Base-by-base conservation (phyloP, 257 asterid genomes). In the Osmanthus fragrans region DNA sequence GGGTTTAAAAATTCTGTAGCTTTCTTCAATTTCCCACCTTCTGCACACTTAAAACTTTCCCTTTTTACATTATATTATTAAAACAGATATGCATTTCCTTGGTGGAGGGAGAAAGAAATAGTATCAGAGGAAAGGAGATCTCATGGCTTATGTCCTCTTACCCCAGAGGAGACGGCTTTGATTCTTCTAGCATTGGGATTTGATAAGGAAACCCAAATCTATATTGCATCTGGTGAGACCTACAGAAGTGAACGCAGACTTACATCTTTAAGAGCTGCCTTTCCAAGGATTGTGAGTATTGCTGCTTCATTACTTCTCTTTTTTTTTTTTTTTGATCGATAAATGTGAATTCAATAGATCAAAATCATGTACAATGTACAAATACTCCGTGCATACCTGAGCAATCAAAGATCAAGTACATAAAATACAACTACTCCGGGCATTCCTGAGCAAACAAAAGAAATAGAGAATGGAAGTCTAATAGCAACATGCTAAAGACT, bases 21-120 rank as follows among this genome's bases (percentile, higher is more conserved):
- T 12, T 42, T 42, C 51, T 12, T 42, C 18, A 42, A 58, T 21
- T 21, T 19, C 30, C 66, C 66, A 58, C 27, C 10, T 58, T 30
- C 66, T 21, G 71, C 33, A 33, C 34, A 42, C 32, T 78, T 36
- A 34, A n/a, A 30, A 4, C 12, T 42, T 3, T 1, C 4, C 3
- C 12, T 42, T 42, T 12, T 25, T 25, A 25, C 1, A 45, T 27
- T 58, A 70, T 19, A 19, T 80, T 73, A 51, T 40, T 72, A 80
- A 69, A 71, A 84, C 82, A 94, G 98, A 75, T 93, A 93, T 80
- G 97, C 96, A 71, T 93, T 91, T 84, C 98, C 97, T n/a, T 91
- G 98, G 98, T 93, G 98, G 98, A 92, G 87, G 78, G 98, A 93
- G 87, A 93, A 92, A 85, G 96, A 93, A 88, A 93, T 93, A 58